phyloP scores from a whole-genome alignment of 768 basidiomycete genomes.

The Fomitopsis pulvina region DNA sequence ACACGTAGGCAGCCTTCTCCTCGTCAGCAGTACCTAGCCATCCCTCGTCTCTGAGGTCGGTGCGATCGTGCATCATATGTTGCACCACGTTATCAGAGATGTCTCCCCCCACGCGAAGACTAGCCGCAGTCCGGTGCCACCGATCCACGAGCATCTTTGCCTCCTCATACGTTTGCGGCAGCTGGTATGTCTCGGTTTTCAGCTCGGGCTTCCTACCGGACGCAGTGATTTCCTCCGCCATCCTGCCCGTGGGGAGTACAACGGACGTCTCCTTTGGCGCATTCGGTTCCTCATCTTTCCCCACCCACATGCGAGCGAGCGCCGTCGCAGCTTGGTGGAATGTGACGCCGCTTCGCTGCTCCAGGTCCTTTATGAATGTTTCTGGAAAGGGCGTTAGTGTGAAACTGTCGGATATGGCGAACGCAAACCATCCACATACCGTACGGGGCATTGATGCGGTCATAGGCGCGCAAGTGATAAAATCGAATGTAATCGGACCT shows the following conservation, averaged over 20 bases:
- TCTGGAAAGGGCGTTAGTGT: not conserved
- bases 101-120: conserved; percentile 47
- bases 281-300: conserved; percentile 21
- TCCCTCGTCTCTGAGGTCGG: conserved; percentile 60
- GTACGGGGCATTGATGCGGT: conserved; percentile 77
- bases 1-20: conserved; percentile 74
- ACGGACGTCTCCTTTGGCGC: conserved; percentile 40
- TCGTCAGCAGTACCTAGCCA: conserved; percentile 85
- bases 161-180: conserved; percentile 63
- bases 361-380: conserved; percentile 59
- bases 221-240: conserved; percentile 33
- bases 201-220: conserved; percentile 35
- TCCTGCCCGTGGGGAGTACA: conserved; percentile 44
- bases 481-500: conserved; percentile 82
- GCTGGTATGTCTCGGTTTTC: conserved; percentile 54
- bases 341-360: conserved; percentile 65
- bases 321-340: conserved; percentile 88
- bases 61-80: conserved; percentile 64
- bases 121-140: conserved; percentile 64
- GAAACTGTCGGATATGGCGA: conserved; percentile 17
- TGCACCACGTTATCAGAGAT: conserved; percentile 78
- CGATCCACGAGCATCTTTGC: conserved; percentile 59
- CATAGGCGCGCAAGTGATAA: conserved; percentile 89
- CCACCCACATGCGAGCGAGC: conserved; percentile 70
- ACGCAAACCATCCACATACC: conserved; percentile 32